phyloP scores from a whole-genome alignment of 805 yeast genomes.

The Spathaspora gorwiae region DNA sequence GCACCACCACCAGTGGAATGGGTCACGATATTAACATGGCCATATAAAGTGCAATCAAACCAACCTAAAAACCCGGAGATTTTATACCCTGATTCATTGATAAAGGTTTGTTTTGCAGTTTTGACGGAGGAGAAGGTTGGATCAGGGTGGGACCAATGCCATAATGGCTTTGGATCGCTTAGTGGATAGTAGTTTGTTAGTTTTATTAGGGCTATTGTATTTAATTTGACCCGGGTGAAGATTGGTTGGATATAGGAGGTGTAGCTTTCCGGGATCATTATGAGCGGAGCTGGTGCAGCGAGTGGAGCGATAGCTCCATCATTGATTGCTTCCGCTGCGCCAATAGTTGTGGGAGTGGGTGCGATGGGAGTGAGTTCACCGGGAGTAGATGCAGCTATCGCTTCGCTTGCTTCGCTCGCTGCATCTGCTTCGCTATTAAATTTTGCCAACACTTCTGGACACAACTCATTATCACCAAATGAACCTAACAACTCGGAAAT shows the following conservation, averaged over 20 bases:
- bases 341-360: too few species aligned
- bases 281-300: conserved; percentile 1
- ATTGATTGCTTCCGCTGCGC: too few species aligned
- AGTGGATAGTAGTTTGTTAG: conserved; percentile 11
- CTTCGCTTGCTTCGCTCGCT: conserved; percentile 13
- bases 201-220: conserved; percentile 13
- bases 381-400: background rate
- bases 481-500: conserved; percentile 85
- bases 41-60: conserved; percentile 67
- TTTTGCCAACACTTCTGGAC: conserved; percentile 63
- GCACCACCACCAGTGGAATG: too few species aligned
- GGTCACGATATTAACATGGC: conserved; percentile 51
- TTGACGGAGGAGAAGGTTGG: background rate
- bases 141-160: conserved; percentile 60
- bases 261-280: conserved; percentile 45
- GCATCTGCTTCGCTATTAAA: conserved; percentile 32
- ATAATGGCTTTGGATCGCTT: conserved; percentile 45
- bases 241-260: conserved; percentile 64
- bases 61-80: conserved; percentile 75
- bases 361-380: too few species aligned
- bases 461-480: conserved; percentile 86
- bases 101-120: background rate
- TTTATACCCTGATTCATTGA: background rate
- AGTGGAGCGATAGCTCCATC: conserved; percentile 20
- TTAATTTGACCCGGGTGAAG: conserved; percentile 30